These are phyloP conservation scores for Penicillium mononematosum DNA, from an alignment of 495 filamentous ascomycete species.

Conservation along the genomic window DNA sequence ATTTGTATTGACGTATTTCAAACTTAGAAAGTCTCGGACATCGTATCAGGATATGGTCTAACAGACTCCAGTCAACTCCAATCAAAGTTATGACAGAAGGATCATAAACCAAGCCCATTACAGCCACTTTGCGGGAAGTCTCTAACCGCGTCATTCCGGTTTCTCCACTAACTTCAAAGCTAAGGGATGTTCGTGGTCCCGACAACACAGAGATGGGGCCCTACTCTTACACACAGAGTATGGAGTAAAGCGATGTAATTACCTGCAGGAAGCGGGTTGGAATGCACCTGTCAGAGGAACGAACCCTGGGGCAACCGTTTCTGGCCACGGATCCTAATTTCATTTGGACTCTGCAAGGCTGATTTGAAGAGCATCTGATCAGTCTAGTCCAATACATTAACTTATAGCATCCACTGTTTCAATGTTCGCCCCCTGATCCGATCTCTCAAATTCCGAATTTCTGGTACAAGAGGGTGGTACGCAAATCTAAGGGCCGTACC, in stretches of 20 bases:
- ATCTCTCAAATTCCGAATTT: neutral
- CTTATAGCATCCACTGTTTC: slow-evolving; percentile 4
- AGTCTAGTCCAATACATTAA: neutral
- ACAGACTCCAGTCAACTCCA: slow-evolving; percentile 3
- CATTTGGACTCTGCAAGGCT: neutral
- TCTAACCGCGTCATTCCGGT: slow-evolving; percentile 6
- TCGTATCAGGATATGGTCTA: neutral
- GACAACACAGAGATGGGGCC: slow-evolving; percentile 19
- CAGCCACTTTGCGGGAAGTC: neutral
- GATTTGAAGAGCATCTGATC: neutral
- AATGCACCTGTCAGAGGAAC: slow-evolving; percentile 27
- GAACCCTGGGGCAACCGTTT: slow-evolving; percentile 37
- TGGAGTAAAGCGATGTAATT: slow-evolving; percentile 10
- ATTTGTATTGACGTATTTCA: neutral
- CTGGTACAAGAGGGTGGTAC: neutral
- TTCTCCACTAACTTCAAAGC: slow-evolving; percentile 5
- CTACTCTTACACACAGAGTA: slow-evolving; percentile 16
- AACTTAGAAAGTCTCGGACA: neutral
- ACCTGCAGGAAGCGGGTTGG: slow-evolving; percentile 20
- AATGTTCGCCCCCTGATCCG: slow-evolving; percentile 1
- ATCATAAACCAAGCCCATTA: neutral
- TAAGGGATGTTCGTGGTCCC: slow-evolving; percentile 16
- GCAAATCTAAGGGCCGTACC: slow-evolving; percentile 25
- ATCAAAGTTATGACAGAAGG: slow-evolving; percentile 2
- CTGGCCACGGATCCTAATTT: slow-evolving; percentile 23